Evolutionary conservation across 768 basidiomycete genomes (phyloP), one percentile per base, ranked within the genome.

Genomic region (Collybiopsis luxurians): DNA sequence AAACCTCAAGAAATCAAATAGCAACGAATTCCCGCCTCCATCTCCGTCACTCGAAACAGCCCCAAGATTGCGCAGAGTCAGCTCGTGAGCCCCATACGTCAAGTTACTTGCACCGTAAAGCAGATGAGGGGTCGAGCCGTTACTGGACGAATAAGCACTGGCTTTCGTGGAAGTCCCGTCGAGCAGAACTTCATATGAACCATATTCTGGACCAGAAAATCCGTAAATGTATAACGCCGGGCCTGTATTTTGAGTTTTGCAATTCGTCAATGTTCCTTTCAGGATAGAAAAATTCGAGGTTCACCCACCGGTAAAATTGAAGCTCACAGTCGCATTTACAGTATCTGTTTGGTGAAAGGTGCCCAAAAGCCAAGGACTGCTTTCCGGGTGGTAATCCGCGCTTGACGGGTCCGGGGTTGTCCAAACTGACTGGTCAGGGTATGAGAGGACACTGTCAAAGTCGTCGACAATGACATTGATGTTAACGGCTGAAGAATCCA

Each of bases 251-350:
- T 17, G 19, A 27, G 23, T 42, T 21, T n/a, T n/a, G n/a, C n/a
- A n/a, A n/a, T n/a, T n/a, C n/a, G n/a, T n/a, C n/a, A n/a, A n/a
- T n/a, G n/a, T n/a, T n/a, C n/a, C n/a, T n/a, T n/a, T n/a, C n/a
- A n/a, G n/a, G n/a, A n/a, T n/a, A n/a, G n/a, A n/a, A n/a, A n/a
- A n/a, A n/a, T n/a, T n/a, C n/a, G n/a, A n/a, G n/a, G n/a, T n/a
- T n/a, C n/a, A n/a, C n/a, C n/a, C 38, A 74, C 78, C 79, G 19
- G 75, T 78, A 53, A 80, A 78, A 58, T 77, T 77, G 59, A 79
- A 70, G 31, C 61, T 64, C 7, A 79, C 57, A 6, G 68, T 67
- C 6, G 78, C 76, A 12, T 68, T 69, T 10, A 69, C 60, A 1
- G 63, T 64, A n/a, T 68, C 67, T 0, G 77, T 78, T 49, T 68